Conservation (phyloP, 768 basidiomycete genomes). For the Dentipellis sp. region DNA sequence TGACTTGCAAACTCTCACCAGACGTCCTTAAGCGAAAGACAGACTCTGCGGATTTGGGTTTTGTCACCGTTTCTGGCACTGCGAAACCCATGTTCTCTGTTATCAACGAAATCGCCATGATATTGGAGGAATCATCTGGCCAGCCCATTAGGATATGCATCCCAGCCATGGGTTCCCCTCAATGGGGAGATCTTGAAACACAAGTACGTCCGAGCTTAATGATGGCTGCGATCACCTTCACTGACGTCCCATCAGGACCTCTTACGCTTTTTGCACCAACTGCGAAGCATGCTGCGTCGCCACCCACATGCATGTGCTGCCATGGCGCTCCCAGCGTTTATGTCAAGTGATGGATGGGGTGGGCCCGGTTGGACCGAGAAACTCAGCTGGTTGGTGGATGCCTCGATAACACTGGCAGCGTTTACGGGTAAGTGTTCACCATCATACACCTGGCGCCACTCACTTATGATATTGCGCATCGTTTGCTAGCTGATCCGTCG, state of each 20-base stretch:
- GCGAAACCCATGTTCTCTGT: constrained; percentile 10
- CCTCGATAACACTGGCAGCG: constrained; percentile 60
- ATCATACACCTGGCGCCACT: not conserved
- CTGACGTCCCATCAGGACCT: constrained; percentile 41
- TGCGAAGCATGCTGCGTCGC: constrained; percentile 52
- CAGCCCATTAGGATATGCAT: constrained; percentile 12
- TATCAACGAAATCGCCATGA: constrained; percentile 23
- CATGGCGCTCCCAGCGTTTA: constrained; percentile 54
- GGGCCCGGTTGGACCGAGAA: constrained; percentile 68
- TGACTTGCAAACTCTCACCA: constrained; percentile 52
- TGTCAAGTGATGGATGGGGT: constrained; percentile 49
- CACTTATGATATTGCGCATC: not conserved
- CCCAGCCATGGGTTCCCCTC: constrained; percentile 25
- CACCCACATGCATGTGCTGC: constrained; percentile 57
- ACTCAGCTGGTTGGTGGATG: constrained; percentile 74
- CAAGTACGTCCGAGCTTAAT: constrained; percentile 34
- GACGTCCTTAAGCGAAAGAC: not conserved
- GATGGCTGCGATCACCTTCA: not conserved
- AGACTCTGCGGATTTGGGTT: not conserved
- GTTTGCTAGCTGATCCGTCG: constrained; percentile 59
- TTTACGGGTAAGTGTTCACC: constrained; percentile 57
- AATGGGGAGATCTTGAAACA: constrained; percentile 57
- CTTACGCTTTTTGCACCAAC: constrained; percentile 58
- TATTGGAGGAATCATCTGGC: constrained; percentile 14
- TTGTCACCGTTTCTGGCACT: not conserved